These are phyloP conservation scores for Globisporangium recalcitrans DNA, from an alignment of 352 stramenopile genomes.

Conservation along the genomic window DNA sequence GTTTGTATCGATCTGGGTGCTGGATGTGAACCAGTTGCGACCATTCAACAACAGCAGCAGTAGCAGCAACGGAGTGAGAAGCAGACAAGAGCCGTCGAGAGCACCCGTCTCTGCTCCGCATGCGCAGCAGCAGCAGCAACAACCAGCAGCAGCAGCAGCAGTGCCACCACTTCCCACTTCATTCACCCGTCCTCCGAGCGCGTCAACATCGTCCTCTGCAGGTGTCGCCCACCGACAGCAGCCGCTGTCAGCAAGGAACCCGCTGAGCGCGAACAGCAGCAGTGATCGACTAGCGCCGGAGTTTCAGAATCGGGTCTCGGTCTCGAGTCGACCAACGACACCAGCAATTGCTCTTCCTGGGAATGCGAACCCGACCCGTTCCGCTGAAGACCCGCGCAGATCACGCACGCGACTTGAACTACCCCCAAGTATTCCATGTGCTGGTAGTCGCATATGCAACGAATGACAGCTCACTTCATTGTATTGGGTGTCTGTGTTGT, in stretches of 20 bases:
- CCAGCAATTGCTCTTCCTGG: slow-evolving; percentile 13
- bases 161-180: neutral
- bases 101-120: slow-evolving; percentile 19
- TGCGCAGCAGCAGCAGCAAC: slow-evolving; percentile 1
- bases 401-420: slow-evolving; percentile 4
- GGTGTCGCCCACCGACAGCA: neutral
- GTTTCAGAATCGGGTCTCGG: slow-evolving; percentile 14
- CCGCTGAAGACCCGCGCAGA: slow-evolving; percentile 18
- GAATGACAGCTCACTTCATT: neutral
- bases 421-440: neutral
- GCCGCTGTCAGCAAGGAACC: slow-evolving; percentile 1
- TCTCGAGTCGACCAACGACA: slow-evolving; percentile 24
- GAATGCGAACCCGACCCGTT: neutral
- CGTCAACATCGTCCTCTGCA: neutral
- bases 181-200: neutral
- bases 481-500: neutral
- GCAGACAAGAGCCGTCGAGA: slow-evolving; percentile 9
- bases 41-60: slow-evolving; percentile 43
- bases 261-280: neutral
- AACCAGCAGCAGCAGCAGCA: slow-evolving; percentile 2
- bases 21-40: slow-evolving; percentile 67
- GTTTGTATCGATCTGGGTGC: slow-evolving; percentile 76
- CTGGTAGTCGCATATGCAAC: neutral
- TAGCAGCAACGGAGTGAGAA: slow-evolving; percentile 9
- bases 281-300: slow-evolving; percentile 14